These are phyloP conservation scores for Teunomyces kruisii DNA, from an alignment of 805 yeast genomes.

Conservation along the genomic window DNA sequence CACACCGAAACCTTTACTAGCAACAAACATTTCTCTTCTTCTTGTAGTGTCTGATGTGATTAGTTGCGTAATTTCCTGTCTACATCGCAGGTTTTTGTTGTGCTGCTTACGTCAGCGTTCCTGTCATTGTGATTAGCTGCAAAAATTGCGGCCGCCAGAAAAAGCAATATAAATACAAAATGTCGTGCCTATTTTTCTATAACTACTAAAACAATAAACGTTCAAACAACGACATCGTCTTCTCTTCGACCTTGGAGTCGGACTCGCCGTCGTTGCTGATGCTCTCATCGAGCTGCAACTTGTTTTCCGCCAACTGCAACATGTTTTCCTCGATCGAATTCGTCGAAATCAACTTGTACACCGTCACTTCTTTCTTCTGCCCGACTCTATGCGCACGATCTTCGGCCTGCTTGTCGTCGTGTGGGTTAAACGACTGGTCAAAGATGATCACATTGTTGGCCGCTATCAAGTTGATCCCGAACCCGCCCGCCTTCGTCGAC, in stretches of 20 bases:
- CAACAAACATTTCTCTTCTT: neutral
- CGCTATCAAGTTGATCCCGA: constrained; percentile 94
- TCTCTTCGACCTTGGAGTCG: constrained; percentile 49
- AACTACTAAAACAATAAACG: constrained; percentile 43
- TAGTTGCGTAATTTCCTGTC: no score
- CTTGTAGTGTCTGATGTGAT: no score
- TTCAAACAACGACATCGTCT: constrained; percentile 53
- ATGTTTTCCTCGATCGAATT: constrained; percentile 89
- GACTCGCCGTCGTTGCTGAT: constrained; percentile 43
- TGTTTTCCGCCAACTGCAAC: constrained; percentile 80
- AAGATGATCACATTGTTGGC: constrained; percentile 90
- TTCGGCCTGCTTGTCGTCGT: constrained; percentile 97
- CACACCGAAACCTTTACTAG: neutral
- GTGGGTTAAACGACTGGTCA: constrained; percentile 96
- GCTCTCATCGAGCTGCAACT: constrained; percentile 78
- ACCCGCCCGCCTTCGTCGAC: constrained; percentile 98
- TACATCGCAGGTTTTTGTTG: no score
- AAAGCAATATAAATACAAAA: no score
- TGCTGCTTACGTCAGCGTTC: no score
- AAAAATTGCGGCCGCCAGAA: no score
- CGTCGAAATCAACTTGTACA: constrained; percentile 68
- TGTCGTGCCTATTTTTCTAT: no score
- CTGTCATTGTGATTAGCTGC: neutral
- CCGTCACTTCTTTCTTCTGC: constrained; percentile 80
- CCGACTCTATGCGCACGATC: constrained; percentile 99